Evolutionary conservation across 2,329 filamentous ascomycete genomes (phyloP).

Genomic region (Calonectria naviculata): DNA sequence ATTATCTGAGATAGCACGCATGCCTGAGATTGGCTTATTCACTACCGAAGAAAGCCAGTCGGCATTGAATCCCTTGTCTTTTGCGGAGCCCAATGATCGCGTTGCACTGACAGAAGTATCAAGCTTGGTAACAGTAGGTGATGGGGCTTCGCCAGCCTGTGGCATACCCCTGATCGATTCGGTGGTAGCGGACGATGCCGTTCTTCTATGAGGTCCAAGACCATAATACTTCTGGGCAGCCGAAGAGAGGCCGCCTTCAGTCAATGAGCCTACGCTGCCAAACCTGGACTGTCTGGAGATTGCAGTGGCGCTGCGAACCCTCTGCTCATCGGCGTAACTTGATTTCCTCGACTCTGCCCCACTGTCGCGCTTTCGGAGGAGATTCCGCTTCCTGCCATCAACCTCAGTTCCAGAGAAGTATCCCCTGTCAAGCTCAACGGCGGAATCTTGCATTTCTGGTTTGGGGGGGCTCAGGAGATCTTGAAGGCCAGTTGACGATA

Average conservation of each 20-base stretch:
- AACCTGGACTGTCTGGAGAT: slow-evolving; percentile 81
- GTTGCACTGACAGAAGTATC: slow-evolving; percentile 57
- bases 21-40: slow-evolving; percentile 68
- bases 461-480: slow-evolving; percentile 55
- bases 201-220: slow-evolving; percentile 64
- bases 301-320: slow-evolving; percentile 72
- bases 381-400: slow-evolving; percentile 79
- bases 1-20: slow-evolving; percentile 88
- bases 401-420: slow-evolving; percentile 94
- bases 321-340: slow-evolving; percentile 81
- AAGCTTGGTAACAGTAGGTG: slow-evolving; percentile 71
- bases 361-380: slow-evolving; percentile 83
- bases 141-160: slow-evolving; percentile 63
- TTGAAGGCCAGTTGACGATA: slow-evolving; percentile 64
- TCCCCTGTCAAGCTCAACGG: slow-evolving; percentile 80
- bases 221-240: slow-evolving; percentile 79
- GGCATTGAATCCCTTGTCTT: slow-evolving; percentile 57
- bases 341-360: slow-evolving; percentile 74
- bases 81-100: slow-evolving; percentile 53
- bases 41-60: slow-evolving; percentile 66
- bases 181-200: slow-evolving; percentile 69
- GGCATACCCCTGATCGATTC: slow-evolving; percentile 64
- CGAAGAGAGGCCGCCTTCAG: slow-evolving; percentile 70
- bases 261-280: slow-evolving; percentile 81
- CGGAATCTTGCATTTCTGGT: slow-evolving; percentile 57